These are phyloP conservation scores for Aspergillus sp. DNA, from an alignment of 2,329 filamentous ascomycete genomes.

Conservation along the genomic window DNA sequence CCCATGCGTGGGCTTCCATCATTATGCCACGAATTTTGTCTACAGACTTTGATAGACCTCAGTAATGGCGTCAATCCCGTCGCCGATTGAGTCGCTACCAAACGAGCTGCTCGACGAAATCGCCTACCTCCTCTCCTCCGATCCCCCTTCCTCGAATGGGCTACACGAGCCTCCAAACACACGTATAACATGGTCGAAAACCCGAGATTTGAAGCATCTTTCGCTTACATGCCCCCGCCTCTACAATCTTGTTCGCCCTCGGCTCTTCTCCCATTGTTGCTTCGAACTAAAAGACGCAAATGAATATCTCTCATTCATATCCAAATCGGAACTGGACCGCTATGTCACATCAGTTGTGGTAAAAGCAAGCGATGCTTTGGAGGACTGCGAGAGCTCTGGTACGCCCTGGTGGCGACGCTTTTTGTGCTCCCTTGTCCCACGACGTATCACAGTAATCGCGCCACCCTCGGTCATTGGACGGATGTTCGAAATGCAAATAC, in stretches of 20 bases:
- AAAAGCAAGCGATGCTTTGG: slow-evolving; percentile 42
- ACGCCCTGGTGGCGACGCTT: slow-evolving; percentile 56
- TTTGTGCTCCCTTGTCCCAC: slow-evolving; percentile 55
- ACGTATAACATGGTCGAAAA: slow-evolving; percentile 41
- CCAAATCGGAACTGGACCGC: slow-evolving; percentile 28
- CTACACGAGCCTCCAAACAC: slow-evolving; percentile 53
- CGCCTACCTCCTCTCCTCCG: slow-evolving; percentile 54
- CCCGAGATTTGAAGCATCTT: slow-evolving; percentile 54
- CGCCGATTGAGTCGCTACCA: slow-evolving; percentile 49
- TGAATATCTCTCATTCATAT: slow-evolving; percentile 42
- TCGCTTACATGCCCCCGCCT: slow-evolving; percentile 57
- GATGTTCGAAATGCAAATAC: slow-evolving; percentile 58
- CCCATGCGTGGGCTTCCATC: neutral
- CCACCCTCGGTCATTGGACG: slow-evolving; percentile 63
- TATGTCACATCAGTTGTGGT: slow-evolving; percentile 52
- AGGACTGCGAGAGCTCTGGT: slow-evolving; percentile 30
- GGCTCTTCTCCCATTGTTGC: slow-evolving; percentile 58
- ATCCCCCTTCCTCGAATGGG: slow-evolving; percentile 50
- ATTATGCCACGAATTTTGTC: slow-evolving; percentile 15
- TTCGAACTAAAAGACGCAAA: slow-evolving; percentile 37
- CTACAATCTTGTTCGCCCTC: slow-evolving; percentile 52
- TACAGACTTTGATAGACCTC: slow-evolving; percentile 10
- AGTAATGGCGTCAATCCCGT: slow-evolving; percentile 19
- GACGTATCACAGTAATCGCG: slow-evolving; percentile 58
- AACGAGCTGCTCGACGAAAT: slow-evolving; percentile 62